Percentiles rank a stretch among this genome's conserved stretches.
Evolutionary conservation across 2,329 filamentous ascomycete genomes (phyloP).

Genomic region (Ilyonectria sp.): DNA sequence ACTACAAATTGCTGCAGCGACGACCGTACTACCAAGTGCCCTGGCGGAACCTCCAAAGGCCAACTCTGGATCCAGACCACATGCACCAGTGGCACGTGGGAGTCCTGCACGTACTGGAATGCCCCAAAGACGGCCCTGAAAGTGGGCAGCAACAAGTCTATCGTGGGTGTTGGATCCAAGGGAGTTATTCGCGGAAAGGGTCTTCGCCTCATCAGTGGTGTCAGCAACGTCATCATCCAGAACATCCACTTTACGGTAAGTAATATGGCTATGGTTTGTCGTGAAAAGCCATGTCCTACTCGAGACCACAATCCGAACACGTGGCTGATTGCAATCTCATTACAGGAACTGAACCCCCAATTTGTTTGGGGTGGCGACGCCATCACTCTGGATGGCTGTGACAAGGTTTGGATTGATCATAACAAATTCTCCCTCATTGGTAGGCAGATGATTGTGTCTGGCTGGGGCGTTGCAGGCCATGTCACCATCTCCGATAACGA

Average conservation of each 20-base stretch:
- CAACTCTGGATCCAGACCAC: conserved; percentile 54
- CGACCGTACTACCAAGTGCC: conserved; percentile 51
- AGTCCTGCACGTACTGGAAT: conserved; percentile 62
- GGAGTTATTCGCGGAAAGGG: conserved; percentile 73
- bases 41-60: conserved; percentile 32
- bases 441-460: conserved; percentile 72
- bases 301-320: background rate
- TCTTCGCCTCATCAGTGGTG: conserved; percentile 62
- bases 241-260: conserved; percentile 65
- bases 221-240: conserved; percentile 71
- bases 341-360: conserved; percentile 64
- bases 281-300: too few species aligned
- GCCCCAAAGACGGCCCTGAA: conserved; percentile 65
- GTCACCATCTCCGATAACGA: conserved; percentile 73
- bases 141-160: conserved; percentile 70
- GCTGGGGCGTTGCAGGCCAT: conserved; percentile 64
- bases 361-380: conserved; percentile 73
- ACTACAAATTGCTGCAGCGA: conserved; percentile 71
- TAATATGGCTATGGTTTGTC: background rate
- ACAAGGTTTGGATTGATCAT: conserved; percentile 65
- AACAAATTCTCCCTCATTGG: conserved; percentile 70
- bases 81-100: conserved; percentile 68
- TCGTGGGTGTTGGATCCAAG: conserved; percentile 66
- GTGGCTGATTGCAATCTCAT: background rate
- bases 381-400: conserved; percentile 64